phyloP scores from a whole-genome alignment of 495 filamentous ascomycete genomes.

The Penicillium robsamsonii region DNA sequence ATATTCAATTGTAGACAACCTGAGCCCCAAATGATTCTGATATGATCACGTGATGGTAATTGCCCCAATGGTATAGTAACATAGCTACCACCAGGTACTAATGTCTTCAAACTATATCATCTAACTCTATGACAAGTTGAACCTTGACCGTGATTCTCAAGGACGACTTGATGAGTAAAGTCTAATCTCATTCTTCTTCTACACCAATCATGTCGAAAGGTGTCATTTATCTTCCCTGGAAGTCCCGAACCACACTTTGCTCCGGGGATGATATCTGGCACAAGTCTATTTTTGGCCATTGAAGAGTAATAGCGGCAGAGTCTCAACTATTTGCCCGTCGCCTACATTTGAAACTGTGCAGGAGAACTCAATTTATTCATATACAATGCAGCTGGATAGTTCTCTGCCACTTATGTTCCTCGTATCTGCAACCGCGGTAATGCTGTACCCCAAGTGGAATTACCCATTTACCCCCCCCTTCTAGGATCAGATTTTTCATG shows the following conservation, averaged over 20 bases:
- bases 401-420: not conserved
- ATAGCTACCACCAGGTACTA: too few species aligned
- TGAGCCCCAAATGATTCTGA: too few species aligned
- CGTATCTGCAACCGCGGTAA: not conserved
- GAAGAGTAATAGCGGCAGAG: not conserved
- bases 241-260: not conserved
- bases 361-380: constrained; percentile 5
- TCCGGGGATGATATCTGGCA: not conserved
- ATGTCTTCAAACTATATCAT: too few species aligned
- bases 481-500: not conserved
- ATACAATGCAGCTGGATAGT: not conserved
- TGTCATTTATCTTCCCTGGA: not conserved
- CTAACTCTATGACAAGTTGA: too few species aligned
- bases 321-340: not conserved
- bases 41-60: too few species aligned
- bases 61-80: too few species aligned
- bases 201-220: not conserved
- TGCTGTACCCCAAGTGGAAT: not conserved
- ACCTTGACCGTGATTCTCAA: not conserved
- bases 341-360: not conserved
- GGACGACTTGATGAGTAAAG: not conserved
- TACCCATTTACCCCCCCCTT: not conserved
- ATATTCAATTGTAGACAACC: too few species aligned
- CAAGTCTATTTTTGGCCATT: not conserved
- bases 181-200: not conserved